A percentile compares a stretch with the other conserved stretches of the same genome.
These are phyloP conservation scores for Gloeopeniophorella convolvens DNA, from an alignment of 768 basidiomycete species.

Conservation along the genomic window DNA sequence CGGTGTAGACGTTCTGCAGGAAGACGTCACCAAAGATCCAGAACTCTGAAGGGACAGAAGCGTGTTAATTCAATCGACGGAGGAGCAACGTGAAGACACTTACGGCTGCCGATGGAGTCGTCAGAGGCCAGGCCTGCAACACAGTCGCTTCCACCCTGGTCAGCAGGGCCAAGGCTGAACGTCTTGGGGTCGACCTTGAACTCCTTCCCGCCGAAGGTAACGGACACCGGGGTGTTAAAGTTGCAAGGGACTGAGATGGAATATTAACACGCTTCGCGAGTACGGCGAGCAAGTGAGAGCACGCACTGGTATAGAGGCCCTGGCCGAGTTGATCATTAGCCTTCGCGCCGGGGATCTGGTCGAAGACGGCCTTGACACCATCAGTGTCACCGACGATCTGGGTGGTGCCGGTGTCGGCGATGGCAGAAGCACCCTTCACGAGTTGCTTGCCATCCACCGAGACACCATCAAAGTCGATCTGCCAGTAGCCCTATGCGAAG, in stretches of 20 bases:
- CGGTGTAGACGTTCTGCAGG: not conserved
- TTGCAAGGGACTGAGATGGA: conserved; percentile 23
- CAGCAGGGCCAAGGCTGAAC: conserved; percentile 27
- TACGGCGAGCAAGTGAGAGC: not conserved
- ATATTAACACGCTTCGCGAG: no score
- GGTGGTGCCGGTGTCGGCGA: conserved; percentile 24
- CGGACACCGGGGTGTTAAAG: conserved; percentile 18
- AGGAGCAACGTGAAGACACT: not conserved
- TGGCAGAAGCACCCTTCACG: not conserved
- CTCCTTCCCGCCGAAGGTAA: conserved; percentile 27
- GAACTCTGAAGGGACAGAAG: not conserved
- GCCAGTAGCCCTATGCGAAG: conserved; percentile 21
- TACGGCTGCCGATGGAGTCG: not conserved
- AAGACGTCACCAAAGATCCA: conserved; percentile 7
- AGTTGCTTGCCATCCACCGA: conserved; percentile 3
- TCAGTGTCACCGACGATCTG: conserved; percentile 17
- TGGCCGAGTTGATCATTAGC: not conserved
- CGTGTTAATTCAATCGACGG: not conserved
- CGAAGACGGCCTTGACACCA: conserved; percentile 13
- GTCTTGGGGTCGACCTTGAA: conserved; percentile 23
- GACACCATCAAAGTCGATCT: conserved; percentile 13
- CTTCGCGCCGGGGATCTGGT: conserved; percentile 11
- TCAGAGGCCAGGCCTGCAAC: conserved; percentile 14
- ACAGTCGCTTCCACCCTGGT: conserved; percentile 17
- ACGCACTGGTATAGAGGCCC: not conserved